Evolutionary conservation across 2,329 filamentous ascomycete species (phyloP), one percentile per base, ranked within the genome.

Genomic region (Parastagonospora nodorum): DNA sequence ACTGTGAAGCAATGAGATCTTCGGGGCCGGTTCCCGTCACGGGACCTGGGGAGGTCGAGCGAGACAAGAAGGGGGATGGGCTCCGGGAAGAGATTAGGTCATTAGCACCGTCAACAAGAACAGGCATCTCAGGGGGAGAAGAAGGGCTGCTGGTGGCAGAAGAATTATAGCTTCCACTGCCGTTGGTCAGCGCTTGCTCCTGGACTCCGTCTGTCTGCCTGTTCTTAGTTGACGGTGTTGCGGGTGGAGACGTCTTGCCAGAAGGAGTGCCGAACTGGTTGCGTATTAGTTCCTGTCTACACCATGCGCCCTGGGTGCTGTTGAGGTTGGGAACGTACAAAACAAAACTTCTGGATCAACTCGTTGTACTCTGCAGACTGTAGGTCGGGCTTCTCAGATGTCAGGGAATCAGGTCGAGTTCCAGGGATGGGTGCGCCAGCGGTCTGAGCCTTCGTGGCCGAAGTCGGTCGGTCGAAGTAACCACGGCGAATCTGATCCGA

Each of bases 261-360:
- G 67, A 68, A 48, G 69, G 67, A 45, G 79, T 80, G 50, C 80
- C 80, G 73, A 78, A 82, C 80, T 82, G 69, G 60, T 66, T 62
- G 61, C 67, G 51, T 62, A 72, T 77, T 74, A 76, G 72, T 68
- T 67, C 67, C 67, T 68, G 66, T 62, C 63, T 64, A 69, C 63
- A 63, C 67, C 62, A 60, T 62, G 61, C 64, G 68, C 58, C 56
- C 57, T 57, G 64, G 58, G 61, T 63, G 19, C 19, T 24, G 71
- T 64, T 67, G 65, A 70, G 61, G 69, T 69, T 67, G 65, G 67
- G 83, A 83, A 96, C 93, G 86, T 93, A 97, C 93, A 85, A 97
- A 99, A 83, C 94, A 99, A 82, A 96, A 99, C 81, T 96, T 97
- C 81, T 96, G 92, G 75, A 99, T 89, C 60, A 99, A 84, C 77